Base-by-base conservation (phyloP, 2,329 filamentous ascomycete species). In the Ophiostoma tasmaniense region DNA sequence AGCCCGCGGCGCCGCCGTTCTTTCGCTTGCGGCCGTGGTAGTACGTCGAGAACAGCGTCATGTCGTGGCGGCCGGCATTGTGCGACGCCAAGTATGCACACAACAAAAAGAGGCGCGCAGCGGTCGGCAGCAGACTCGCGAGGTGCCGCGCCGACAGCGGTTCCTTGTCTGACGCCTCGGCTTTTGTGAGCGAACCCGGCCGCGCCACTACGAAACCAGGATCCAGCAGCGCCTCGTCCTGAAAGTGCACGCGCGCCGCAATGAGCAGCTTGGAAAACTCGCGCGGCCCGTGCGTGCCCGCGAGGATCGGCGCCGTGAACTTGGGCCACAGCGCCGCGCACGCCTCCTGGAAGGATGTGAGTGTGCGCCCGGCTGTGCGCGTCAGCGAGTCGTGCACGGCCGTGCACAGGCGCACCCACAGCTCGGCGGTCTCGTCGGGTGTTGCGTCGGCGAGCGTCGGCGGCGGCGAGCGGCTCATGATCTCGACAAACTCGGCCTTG, bases 341-440 rank as follows among this genome's bases (percentile, higher is more conserved):
- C 66, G 90, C 86, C 45, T 86, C 84, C 3, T 82, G 83, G 73
- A 97, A 93, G 13, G 86, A 85, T 1, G 90, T 84, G 17, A 98
- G 83, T 50, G 94, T 93, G 66, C 93, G 88, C 0, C 90, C 90
- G 2, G 92, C 92, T 64, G 92, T 88, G 72, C 90, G 91, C 66
- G 90, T 87, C 14, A 98, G 83, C 0, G 93, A 88, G 76, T 99
- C 95, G 83, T 96, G 95, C 17, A 97, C 88, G 4, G 92, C 91
- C 66, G 87, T 87, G 71, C 89, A 87, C 80, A 96, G 98, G 62
- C 92, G 88, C 17, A 87, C 81, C 90, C 91, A 95, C 20, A 94
- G 85, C 78, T 90, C 90, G 30, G 79, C 76, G 11, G 89, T 89
- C 70, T 87, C 85, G 65, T 81, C 78, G 65, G 76, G 73, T 1